These are phyloP conservation scores for Starmerella kuoi DNA, from an alignment of 805 yeast genomes.

Conservation along the genomic window DNA sequence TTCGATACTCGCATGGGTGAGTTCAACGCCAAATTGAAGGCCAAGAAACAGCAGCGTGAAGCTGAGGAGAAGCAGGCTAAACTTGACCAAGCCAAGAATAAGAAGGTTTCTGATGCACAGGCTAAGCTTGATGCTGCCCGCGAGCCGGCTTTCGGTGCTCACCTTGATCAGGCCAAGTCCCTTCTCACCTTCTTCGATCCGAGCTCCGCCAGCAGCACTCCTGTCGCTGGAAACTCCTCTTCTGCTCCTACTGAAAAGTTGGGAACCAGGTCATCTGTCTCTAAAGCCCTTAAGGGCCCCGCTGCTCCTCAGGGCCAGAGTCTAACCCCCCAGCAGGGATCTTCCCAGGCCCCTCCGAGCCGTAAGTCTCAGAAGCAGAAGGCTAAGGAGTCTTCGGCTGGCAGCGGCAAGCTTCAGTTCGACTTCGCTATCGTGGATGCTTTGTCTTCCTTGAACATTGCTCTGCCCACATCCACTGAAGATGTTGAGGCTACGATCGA, in stretches of 20 bases:
- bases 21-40: constrained; percentile 61
- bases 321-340: constrained; percentile 3
- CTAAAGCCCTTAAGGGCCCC: constrained; percentile 11
- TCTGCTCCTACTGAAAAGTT: constrained; percentile 21
- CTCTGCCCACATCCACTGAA: constrained; percentile 65
- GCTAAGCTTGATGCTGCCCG: constrained; percentile 58
- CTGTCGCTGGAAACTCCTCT: constrained; percentile 23
- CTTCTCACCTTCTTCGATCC: constrained; percentile 70
- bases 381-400: constrained; percentile 9
- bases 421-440: constrained; percentile 71
- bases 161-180: constrained; percentile 63
- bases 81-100: constrained; percentile 39
- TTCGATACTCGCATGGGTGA: constrained; percentile 60
- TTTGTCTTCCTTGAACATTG: constrained; percentile 60
- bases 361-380: constrained; percentile 39
- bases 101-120: constrained; percentile 51
- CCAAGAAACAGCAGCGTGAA: constrained; percentile 59
- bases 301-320: background rate
- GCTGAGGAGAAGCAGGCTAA: constrained; percentile 55
- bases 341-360: constrained; percentile 30
- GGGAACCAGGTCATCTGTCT: constrained; percentile 3
- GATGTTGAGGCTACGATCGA: constrained; percentile 56
- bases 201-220: constrained; percentile 20
- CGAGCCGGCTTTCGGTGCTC: constrained; percentile 70
- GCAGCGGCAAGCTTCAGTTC: constrained; percentile 44